Percentiles rank a stretch among this genome's conserved stretches.
phyloP scores from a whole-genome alignment of 805 yeast genomes.

The Wickerhamiella lipophila region DNA sequence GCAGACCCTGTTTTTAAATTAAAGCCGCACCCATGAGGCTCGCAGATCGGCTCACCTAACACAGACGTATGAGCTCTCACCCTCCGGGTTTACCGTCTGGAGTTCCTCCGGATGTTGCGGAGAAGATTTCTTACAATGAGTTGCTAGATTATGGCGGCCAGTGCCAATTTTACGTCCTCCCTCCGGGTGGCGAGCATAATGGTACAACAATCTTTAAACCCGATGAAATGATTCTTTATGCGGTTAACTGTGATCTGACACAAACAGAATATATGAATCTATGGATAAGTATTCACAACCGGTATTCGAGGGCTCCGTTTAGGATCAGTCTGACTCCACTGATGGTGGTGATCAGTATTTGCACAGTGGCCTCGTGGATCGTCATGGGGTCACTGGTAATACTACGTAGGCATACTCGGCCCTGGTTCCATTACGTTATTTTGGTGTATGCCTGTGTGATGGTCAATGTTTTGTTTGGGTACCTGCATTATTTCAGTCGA shows the following conservation, averaged over 20 bases:
- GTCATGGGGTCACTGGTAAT: not conserved
- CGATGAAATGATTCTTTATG: not conserved
- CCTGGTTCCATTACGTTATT: conserved; percentile 1
- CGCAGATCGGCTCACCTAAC: not conserved
- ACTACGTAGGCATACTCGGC: conserved; percentile 1
- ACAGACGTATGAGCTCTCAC: not conserved
- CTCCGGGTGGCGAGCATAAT: conserved; percentile 1
- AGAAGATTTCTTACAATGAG: not conserved
- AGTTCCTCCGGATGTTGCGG: not conserved
- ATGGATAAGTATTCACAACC: not conserved
- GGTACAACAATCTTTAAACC: not conserved
- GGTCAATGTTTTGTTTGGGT: not conserved
- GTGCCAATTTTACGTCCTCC: conserved; percentile 6
- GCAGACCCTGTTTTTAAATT: not conserved
- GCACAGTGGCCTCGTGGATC: not conserved
- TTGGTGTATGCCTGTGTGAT: not conserved
- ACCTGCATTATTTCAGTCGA: not conserved
- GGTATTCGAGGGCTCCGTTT: not conserved
- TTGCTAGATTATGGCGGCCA: not conserved
- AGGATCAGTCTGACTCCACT: conserved; percentile 4
- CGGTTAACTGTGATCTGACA: conserved; percentile 1
- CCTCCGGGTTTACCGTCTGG: not conserved
- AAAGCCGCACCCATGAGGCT: not conserved
- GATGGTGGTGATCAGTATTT: conserved; percentile 5
- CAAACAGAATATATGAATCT: not conserved